Base-by-base conservation (phyloP, 1,284 basidiomycete genomes). In the Rhodotorula sp. region DNA sequence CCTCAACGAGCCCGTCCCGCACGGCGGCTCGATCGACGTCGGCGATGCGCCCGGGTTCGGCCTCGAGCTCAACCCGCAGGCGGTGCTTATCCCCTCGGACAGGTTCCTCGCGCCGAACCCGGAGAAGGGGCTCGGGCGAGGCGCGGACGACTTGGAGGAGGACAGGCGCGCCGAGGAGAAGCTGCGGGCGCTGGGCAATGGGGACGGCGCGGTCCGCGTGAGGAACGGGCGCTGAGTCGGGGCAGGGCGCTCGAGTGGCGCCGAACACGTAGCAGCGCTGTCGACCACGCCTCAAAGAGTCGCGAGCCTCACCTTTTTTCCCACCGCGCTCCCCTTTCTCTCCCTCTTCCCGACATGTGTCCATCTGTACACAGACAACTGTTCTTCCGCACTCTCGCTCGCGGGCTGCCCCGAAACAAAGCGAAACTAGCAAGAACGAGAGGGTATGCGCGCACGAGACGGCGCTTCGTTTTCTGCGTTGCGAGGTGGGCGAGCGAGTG, bases 1-100 rank as follows among this genome's bases (percentile, higher is more conserved):
- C 81, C 78, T 82, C 53, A 83, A 85, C 80, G 85, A 86, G 78
- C 81, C 83, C 22, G 78, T 86, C 19, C 85, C 85, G 2, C 73
- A 81, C 55, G 75, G 71, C 34, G 85, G 85, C 53, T 79, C 80
- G 36, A 81, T 86, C 68, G 81, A 84, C 67, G 80, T 84, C 10
- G 76, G 78, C 17, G 78, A 75, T 53, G 71, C 78, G 34, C 84
- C 84, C n/a, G 85, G 85, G 37, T 86, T 85, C 77, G 85, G 85
- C 1, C 80, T 86, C 67, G 80, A 81, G 56, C 80, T 86, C 71
- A 86, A 86, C 79, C 84, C 85, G 5, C 76, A 81, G 9, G 82
- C 83, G n/a, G 78, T 81, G 72, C 76, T 84, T 41, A 75, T 83
- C 3, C 82, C 83, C 1, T 82, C 82, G 68, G 61, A 58, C 17